phyloP scores from a whole-genome alignment of 345 rosid species.

The Gossypium sturtianum region DNA sequence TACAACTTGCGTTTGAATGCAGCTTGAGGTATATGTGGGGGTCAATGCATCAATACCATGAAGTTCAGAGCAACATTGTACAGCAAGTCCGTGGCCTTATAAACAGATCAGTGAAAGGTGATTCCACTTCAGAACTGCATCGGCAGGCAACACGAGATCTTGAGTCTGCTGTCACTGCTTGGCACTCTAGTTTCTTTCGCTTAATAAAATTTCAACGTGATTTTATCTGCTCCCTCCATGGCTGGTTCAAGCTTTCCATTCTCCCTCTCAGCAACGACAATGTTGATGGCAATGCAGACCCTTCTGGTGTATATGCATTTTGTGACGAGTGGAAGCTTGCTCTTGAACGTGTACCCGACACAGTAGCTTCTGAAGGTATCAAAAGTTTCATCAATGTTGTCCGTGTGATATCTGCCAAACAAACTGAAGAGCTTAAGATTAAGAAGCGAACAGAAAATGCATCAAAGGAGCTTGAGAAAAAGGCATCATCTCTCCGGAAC shows the following conservation, averaged over 20 bases:
- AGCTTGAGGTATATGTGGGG: constrained; percentile 98
- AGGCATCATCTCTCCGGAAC: constrained; percentile 77
- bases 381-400: constrained; percentile 88
- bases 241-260: constrained; percentile 90
- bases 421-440: constrained; percentile 72
- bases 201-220: constrained; percentile 82
- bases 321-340: constrained; percentile 94
- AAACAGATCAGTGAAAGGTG: constrained; percentile 63
- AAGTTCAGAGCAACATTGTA: constrained; percentile 72
- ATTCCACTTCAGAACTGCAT: constrained; percentile 86
- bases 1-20: constrained; percentile 18
- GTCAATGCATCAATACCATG: constrained; percentile 80
- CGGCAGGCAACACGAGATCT: constrained; percentile 91
- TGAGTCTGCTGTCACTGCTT: constrained; percentile 70
- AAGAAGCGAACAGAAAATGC: constrained; percentile 68
- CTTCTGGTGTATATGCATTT: constrained; percentile 56
- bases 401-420: constrained; percentile 70
- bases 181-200: constrained; percentile 88
- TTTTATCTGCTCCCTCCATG: constrained; percentile 63
- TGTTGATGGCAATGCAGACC: constrained; percentile 29
- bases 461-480: constrained; percentile 88
- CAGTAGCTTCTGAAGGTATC: constrained; percentile 95
- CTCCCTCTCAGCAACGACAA: constrained; percentile 62
- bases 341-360: constrained; percentile 88
- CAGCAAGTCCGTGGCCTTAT: constrained; percentile 95